These are phyloP conservation scores for Parasitella parasitica DNA, from an alignment of 371 early-diverging fungal genomes.

Conservation along the genomic window DNA sequence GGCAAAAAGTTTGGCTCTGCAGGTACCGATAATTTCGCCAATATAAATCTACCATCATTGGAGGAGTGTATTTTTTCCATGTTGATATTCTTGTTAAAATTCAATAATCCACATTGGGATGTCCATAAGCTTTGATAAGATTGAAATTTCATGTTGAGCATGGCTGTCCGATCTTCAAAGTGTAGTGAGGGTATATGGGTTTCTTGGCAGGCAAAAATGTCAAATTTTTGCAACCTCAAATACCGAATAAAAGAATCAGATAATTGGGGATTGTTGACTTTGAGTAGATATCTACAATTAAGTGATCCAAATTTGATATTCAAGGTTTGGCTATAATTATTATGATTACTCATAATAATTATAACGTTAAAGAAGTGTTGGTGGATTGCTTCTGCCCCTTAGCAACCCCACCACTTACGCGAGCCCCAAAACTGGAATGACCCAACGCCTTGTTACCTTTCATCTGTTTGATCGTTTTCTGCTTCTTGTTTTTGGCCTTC, in stretches of 20 bases:
- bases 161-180: neutral
- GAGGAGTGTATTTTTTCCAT: neutral
- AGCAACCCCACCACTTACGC: neutral
- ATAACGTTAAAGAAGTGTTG: neutral
- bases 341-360: neutral
- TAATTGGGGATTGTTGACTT: neutral
- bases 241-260: neutral
- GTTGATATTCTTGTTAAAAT: neutral
- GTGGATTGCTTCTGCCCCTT: neutral
- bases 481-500: neutral
- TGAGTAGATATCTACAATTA: neutral
- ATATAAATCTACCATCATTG: neutral
- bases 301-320: neutral
- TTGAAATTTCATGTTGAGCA: neutral
- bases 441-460: too few species aligned
- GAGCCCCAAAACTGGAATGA: neutral
- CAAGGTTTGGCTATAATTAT: neutral
- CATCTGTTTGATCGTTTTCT: neutral
- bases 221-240: constrained; percentile 17
- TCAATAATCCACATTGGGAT: neutral
- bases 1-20: neutral
- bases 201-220: constrained; percentile 27
- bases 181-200: constrained; percentile 3
- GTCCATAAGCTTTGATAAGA: neutral
- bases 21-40: neutral